phyloP scores from a whole-genome alignment of 192 early-diverging fungal species.

The Phycomyces blakesleeanus region DNA sequence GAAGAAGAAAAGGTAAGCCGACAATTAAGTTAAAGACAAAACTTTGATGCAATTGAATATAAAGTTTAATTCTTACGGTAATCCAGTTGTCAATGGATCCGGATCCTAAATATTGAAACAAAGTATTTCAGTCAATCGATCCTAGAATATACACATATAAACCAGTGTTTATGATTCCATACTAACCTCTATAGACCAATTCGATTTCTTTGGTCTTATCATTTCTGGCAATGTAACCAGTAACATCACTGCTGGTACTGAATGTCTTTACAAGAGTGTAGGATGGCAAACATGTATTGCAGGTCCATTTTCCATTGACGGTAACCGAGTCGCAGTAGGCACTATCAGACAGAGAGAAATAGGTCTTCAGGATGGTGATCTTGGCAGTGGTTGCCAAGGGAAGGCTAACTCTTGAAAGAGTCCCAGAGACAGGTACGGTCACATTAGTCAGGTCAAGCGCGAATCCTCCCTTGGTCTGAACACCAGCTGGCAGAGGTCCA shows the following conservation, averaged over 20 bases:
- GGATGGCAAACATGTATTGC: constrained; percentile 11
- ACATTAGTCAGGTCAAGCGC: too few species aligned
- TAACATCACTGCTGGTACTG: constrained; percentile 7
- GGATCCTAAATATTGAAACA: constrained; percentile 3
- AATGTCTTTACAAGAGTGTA: constrained; percentile 15
- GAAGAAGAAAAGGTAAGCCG: background rate
- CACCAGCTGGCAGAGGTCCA: too few species aligned
- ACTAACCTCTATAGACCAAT: constrained; percentile 18
- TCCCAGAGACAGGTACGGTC: too few species aligned
- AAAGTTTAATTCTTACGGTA: background rate
- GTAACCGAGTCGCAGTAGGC: constrained; percentile 21
- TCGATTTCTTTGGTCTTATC: constrained; percentile 15
- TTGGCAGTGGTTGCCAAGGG: constrained; percentile 1
- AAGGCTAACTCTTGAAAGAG: too few species aligned
- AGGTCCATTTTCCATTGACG: constrained; percentile 6
- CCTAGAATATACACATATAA: background rate
- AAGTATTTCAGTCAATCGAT: background rate
- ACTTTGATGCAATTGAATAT: background rate
- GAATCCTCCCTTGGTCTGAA: too few species aligned
- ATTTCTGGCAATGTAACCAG: constrained; percentile 20
- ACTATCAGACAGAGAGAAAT: constrained; percentile 15
- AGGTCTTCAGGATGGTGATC: constrained; percentile 5
- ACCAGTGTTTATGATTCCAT: background rate
- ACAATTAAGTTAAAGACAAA: background rate
- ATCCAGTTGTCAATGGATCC: constrained; percentile 10